Percentiles rank a stretch among this genome's conserved stretches.
Conservation (phyloP, 2,329 filamentous ascomycete genomes). For the Aspergillus viridinutans region DNA sequence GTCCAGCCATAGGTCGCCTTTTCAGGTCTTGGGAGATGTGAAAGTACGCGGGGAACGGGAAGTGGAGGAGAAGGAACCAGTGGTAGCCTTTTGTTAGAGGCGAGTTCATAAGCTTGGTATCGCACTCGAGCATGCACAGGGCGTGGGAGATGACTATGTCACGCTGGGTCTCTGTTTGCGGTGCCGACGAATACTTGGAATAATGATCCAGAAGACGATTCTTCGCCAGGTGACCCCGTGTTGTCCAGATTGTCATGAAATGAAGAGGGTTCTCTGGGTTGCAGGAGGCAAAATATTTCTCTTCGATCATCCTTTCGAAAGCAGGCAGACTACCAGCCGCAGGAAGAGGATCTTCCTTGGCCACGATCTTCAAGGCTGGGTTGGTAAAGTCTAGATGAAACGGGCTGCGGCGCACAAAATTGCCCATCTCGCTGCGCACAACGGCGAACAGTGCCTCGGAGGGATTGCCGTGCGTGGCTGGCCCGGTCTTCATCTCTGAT, state of each 20-base stretch:
- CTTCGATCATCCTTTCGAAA: conserved; percentile 43
- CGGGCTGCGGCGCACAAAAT: conserved; percentile 36
- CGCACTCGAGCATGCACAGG: conserved; percentile 42
- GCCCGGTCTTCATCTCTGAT: conserved; percentile 41
- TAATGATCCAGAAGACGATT: conserved; percentile 49
- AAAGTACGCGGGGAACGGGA: conserved; percentile 49
- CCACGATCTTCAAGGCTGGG: conserved; percentile 31
- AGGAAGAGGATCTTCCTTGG: background rate
- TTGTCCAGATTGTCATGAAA: conserved; percentile 47
- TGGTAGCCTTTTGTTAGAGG: conserved; percentile 38
- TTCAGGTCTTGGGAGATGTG: conserved; percentile 43
- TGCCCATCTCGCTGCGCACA: conserved; percentile 36
- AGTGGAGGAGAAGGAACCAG: conserved; percentile 44
- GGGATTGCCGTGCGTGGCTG: conserved; percentile 37
- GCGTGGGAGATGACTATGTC: conserved; percentile 29
- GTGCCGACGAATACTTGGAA: conserved; percentile 18
- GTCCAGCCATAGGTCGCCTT: conserved; percentile 29
- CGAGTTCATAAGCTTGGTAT: conserved; percentile 44
- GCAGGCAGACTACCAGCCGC: background rate
- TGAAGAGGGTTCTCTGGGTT: conserved; percentile 42
- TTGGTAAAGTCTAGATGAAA: conserved; percentile 47
- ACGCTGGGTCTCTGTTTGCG: conserved; percentile 26
- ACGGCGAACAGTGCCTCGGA: conserved; percentile 46
- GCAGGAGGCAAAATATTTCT: conserved; percentile 44
- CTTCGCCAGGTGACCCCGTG: conserved; percentile 46